Conservation (phyloP, 2,329 filamentous ascomycete genomes). For the Plenodomus tracheiphilus region DNA sequence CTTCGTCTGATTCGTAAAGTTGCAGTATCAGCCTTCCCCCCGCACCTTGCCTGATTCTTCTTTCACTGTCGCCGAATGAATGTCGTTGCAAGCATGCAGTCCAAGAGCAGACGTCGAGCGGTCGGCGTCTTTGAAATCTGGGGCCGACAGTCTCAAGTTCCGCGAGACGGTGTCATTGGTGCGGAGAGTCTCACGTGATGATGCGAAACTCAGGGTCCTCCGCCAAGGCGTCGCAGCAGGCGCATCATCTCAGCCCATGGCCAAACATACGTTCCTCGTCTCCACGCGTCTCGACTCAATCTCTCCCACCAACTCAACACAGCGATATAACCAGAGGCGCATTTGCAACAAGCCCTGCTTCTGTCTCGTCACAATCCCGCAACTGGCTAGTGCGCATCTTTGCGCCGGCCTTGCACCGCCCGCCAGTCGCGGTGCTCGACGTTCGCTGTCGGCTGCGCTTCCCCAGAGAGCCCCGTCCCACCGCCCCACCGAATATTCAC, state of each 20-base stretch:
- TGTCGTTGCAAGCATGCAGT: no score
- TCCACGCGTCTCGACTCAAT: background rate
- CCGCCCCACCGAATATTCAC: conserved; percentile 17
- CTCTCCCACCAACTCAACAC: background rate
- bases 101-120: no score
- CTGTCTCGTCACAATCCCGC: background rate
- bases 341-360: background rate
- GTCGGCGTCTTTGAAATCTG: no score
- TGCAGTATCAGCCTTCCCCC: no score
- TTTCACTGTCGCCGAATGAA: no score
- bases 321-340: background rate
- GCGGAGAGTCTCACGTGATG: background rate
- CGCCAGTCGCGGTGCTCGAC: background rate
- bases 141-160: no score
- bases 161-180: background rate
- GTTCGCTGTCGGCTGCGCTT: conserved; percentile 11
- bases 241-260: background rate
- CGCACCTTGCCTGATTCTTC: no score
- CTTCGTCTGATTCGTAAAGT: no score
- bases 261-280: background rate
- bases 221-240: background rate
- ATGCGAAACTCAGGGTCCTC: background rate
- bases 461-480: conserved; percentile 17
- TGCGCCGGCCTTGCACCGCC: conserved; percentile 17
- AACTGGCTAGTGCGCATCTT: conserved; percentile 9